Conservation (phyloP, 139 green algal genomes). For the Microglena sp. region DNA sequence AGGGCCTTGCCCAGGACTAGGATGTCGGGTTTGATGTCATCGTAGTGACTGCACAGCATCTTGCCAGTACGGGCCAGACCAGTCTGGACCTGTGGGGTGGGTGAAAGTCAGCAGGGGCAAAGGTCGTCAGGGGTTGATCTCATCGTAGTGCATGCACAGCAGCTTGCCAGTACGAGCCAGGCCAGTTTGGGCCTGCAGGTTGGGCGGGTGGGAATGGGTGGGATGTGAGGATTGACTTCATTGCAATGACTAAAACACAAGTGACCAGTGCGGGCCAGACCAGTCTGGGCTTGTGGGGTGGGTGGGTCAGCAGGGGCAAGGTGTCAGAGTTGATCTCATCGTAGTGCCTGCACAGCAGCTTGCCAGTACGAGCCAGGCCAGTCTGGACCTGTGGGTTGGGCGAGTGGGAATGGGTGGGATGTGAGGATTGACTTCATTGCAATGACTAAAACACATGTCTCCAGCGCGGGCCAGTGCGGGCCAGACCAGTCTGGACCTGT, state of each 20-base stretch:
- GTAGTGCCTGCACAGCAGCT: slow-evolving; percentile 76
- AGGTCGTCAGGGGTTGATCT: slow-evolving; percentile 78
- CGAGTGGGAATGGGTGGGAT: too few relatives aligned
- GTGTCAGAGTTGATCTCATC: slow-evolving; percentile 84
- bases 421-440: too few relatives aligned
- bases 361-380: slow-evolving; percentile 66
- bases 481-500: neutral
- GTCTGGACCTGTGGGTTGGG: slow-evolving; percentile 74
- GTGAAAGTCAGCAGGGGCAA: too few relatives aligned
- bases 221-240: too few relatives aligned
- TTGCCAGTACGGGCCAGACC: slow-evolving; percentile 69
- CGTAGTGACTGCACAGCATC: slow-evolving; percentile 81
- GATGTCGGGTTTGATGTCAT: slow-evolving; percentile 83
- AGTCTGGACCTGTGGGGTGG: slow-evolving; percentile 59
- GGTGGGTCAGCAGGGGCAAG: slow-evolving; percentile 82
- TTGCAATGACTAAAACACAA: too few relatives aligned
- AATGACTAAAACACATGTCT: too few relatives aligned
- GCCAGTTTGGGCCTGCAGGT: too few relatives aligned
- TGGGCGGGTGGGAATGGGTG: too few relatives aligned
- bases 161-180: slow-evolving; percentile 44
- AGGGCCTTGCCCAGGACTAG: slow-evolving; percentile 74
- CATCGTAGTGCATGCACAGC: slow-evolving; percentile 78
- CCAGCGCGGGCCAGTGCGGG: slow-evolving; percentile 39
- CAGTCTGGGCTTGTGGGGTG: too few relatives aligned
- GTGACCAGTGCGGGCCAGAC: neutral